These are phyloP conservation scores for Aspergillus heteromorphus DNA, from an alignment of 495 filamentous ascomycete species.

Conservation along the genomic window DNA sequence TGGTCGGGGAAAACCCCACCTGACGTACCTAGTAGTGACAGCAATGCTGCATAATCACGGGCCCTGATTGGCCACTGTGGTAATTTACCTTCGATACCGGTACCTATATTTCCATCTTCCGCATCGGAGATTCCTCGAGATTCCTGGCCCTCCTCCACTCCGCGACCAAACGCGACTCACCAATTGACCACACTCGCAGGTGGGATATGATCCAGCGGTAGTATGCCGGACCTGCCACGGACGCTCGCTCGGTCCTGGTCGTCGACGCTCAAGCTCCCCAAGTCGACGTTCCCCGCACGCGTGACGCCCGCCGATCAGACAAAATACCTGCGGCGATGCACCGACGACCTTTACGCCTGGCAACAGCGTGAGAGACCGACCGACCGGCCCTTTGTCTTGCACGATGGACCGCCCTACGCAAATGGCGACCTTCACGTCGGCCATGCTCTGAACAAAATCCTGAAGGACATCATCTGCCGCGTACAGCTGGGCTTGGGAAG, in stretches of 20 bases:
- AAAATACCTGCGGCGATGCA: conserved; percentile 69
- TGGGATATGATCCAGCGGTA: conserved; percentile 34
- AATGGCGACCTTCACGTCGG: conserved; percentile 93
- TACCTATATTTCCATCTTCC: background rate
- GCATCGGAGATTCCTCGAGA: background rate
- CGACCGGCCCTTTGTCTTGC: conserved; percentile 66
- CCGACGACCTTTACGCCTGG: conserved; percentile 87
- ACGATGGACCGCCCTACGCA: conserved; percentile 96
- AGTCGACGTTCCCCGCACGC: conserved; percentile 53
- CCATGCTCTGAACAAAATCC: conserved; percentile 96
- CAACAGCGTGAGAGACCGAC: conserved; percentile 60
- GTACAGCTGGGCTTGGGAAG: conserved; percentile 73
- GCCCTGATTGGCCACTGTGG: background rate
- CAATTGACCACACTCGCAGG: conserved; percentile 4
- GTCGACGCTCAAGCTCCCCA: conserved; percentile 56
- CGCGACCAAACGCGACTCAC: background rate
- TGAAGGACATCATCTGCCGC: conserved; percentile 89
- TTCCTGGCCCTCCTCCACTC: conserved; percentile 2
- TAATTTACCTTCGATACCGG: background rate
- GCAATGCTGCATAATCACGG: background rate
- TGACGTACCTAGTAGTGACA: too few species aligned
- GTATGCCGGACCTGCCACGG: conserved; percentile 45
- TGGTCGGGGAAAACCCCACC: background rate
- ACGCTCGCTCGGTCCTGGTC: conserved; percentile 50
- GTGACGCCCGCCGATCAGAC: conserved; percentile 44